Conservation (phyloP, 129 eudicot species). For the Flaveria brownii region DNA sequence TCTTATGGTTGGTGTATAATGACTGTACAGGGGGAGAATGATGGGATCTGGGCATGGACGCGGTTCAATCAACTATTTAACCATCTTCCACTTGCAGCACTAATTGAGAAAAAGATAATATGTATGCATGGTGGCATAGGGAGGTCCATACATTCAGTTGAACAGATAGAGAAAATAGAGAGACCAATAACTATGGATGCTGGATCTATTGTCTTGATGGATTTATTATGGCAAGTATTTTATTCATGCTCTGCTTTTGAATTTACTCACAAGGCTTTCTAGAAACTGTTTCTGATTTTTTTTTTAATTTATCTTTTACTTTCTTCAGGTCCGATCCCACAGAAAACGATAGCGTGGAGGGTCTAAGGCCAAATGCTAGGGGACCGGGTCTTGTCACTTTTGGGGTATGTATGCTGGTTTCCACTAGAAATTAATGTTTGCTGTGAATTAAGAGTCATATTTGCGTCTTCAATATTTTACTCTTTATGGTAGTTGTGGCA, state of each 20-base stretch:
- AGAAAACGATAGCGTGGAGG: slow-evolving; percentile 93
- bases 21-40: slow-evolving; percentile 80
- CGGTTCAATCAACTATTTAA: slow-evolving; percentile 92
- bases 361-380: slow-evolving; percentile 93
- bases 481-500: background rate
- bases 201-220: slow-evolving; percentile 92
- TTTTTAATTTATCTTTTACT: background rate
- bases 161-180: slow-evolving; percentile 94
- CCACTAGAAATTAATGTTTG: background rate
- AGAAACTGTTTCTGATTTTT: slow-evolving; percentile 14
- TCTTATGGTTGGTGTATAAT: slow-evolving; percentile 25
- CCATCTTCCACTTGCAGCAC: slow-evolving; percentile 93
- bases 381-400: slow-evolving; percentile 93
- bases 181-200: slow-evolving; percentile 99
- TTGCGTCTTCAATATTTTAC: background rate
- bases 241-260: background rate
- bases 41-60: slow-evolving; percentile 99
- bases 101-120: slow-evolving; percentile 88
- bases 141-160: slow-evolving; percentile 90
- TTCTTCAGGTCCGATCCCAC: slow-evolving; percentile 95
- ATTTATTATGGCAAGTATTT: slow-evolving; percentile 67
- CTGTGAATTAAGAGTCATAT: background rate
- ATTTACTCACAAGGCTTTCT: slow-evolving; percentile 17
- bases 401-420: slow-evolving; percentile 63
- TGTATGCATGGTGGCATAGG: slow-evolving; percentile 99